Evolutionary conservation across 225 moss, liverwort and hornwort genomes (phyloP), one percentile per base, ranked within the genome.

Genomic region (Pleurozium schreberi): DNA sequence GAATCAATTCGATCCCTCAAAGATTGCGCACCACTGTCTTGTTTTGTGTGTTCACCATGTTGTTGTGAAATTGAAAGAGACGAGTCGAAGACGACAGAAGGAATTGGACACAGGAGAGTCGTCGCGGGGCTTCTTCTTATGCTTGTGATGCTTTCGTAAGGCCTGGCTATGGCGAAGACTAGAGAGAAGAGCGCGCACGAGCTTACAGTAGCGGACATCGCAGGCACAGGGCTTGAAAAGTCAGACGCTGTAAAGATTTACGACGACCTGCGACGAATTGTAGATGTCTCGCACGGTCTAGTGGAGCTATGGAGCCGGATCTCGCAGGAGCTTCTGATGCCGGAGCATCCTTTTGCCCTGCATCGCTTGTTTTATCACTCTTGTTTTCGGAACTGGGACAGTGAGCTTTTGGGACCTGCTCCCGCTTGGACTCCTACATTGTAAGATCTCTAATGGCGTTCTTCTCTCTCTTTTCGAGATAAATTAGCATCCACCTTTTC

Each of bases 381-480:
- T 47, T 90, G 90, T 69, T 99, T 89, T 92, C 87, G 70, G 78
- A 89, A 86, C 66, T 96, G 97, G 97, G 90, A 94, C 60, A 84
- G 86, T 49, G 90, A 91, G 86, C 89, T 62, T 45, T 64, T 83
- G 19, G 98, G 96, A 23, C 99, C 99, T 91, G 93, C 96, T 86
- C 96, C 99, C 73, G 97, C 91, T 25, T 99, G 99, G 99, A 89
- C 88, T 69, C 99, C 99, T 74, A 79, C 94, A 83, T 90, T 95
- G 98, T 98, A 88, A 89, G 92, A 67, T 60, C 40, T 36, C 25
- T 43, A 18, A 12, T 59, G 10, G 43, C 18, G 43, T 69, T 84
- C 84, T 57, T 70, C 42, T 84, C 40, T 84, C 53, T 68, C 38
- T 84, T 57, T 70, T 57, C 42, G 15, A 69, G 31, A 55, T 69